phyloP scores from a whole-genome alignment of 1,139 yeast genomes.

The Zygosaccharomyces sapae region DNA sequence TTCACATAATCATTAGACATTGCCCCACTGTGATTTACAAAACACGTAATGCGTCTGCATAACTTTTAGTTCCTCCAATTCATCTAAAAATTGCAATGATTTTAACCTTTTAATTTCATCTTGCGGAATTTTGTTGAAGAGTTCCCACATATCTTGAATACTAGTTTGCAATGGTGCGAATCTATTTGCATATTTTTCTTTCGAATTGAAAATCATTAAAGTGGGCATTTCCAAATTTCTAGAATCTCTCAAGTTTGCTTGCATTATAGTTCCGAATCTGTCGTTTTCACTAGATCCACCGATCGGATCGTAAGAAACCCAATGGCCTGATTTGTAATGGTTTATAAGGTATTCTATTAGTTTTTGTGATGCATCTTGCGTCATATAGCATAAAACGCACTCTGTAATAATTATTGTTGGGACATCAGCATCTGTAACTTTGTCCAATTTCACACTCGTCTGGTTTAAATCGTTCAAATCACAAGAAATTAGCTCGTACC shows the following conservation, averaged over 20 bases:
- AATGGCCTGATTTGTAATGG: slow-evolving; percentile 42
- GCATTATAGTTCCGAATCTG: slow-evolving; percentile 80
- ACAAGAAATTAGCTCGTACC: slow-evolving; percentile 29
- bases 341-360: slow-evolving; percentile 43
- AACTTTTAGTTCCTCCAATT: slow-evolving; percentile 76
- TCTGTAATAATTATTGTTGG: slow-evolving; percentile 82
- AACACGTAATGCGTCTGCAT: slow-evolving; percentile 76
- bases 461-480: slow-evolving; percentile 28
- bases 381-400: slow-evolving; percentile 82
- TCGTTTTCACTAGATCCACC: slow-evolving; percentile 53
- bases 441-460: slow-evolving; percentile 18
- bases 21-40: slow-evolving; percentile 35
- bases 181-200: slow-evolving; percentile 44
- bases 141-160: slow-evolving; percentile 55
- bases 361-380: slow-evolving; percentile 50
- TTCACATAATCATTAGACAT: neutral
- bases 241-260: slow-evolving; percentile 54
- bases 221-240: slow-evolving; percentile 76
- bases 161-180: slow-evolving; percentile 35
- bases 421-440: slow-evolving; percentile 36
- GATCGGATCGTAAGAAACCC: slow-evolving; percentile 79
- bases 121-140: slow-evolving; percentile 47
- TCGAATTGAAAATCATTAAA: slow-evolving; percentile 47
- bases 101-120: slow-evolving; percentile 53
- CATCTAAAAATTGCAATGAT: slow-evolving; percentile 76